phyloP scores from a whole-genome alignment of 441 rosid species.

The Melastoma candidum region DNA sequence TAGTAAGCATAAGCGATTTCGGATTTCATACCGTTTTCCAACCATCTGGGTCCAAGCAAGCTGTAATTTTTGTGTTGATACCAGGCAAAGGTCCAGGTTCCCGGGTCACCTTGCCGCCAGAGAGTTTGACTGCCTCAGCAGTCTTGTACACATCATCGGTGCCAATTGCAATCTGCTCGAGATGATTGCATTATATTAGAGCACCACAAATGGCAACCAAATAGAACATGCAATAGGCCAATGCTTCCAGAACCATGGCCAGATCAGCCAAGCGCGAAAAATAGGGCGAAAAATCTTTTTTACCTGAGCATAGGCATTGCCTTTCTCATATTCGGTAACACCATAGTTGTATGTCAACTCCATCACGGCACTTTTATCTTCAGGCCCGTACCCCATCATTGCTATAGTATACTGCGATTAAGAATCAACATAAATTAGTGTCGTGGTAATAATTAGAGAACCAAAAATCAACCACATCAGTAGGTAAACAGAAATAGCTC shows the following conservation, averaged over 20 bases:
- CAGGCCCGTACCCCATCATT: constrained; percentile 95
- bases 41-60: constrained; percentile 94
- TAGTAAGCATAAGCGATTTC: too few species aligned
- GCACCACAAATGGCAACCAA: background rate
- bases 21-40: constrained; percentile 68
- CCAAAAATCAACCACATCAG: too few species aligned
- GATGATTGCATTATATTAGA: too few species aligned
- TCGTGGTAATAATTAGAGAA: too few species aligned
- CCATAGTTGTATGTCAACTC: constrained; percentile 93
- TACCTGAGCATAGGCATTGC: constrained; percentile 92
- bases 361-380: constrained; percentile 72
- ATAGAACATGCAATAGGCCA: background rate
- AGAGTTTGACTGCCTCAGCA: constrained; percentile 65
- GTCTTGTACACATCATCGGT: constrained; percentile 92
- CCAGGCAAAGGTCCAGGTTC: constrained; percentile 96
- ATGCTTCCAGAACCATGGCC: background rate
- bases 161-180: constrained; percentile 77
- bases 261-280: background rate
- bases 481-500: too few species aligned
- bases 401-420: constrained; percentile 58
- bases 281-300: background rate
- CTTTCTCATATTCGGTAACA: constrained; percentile 77
- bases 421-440: too few species aligned
- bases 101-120: constrained; percentile 63
- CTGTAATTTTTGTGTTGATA: constrained; percentile 83